Conservation (phyloP, 2,329 filamentous ascomycete species). For the Xylariaceae sp. region DNA sequence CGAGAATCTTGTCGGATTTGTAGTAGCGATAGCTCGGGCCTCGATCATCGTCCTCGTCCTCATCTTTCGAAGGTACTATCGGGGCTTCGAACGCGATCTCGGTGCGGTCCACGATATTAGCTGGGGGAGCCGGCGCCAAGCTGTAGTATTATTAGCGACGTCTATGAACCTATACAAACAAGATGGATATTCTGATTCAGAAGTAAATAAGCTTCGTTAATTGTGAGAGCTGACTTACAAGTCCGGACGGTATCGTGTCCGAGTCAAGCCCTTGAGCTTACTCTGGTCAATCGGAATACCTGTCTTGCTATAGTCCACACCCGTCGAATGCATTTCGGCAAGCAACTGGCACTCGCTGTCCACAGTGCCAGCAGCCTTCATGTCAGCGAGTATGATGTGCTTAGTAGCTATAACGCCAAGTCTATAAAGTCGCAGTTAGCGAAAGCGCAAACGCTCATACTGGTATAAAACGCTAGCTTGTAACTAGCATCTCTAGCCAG, state of each 20-base stretch:
- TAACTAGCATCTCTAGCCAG: too few species aligned
- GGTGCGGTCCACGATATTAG: slow-evolving; percentile 48
- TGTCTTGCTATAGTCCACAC: slow-evolving; percentile 77
- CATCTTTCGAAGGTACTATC: slow-evolving; percentile 36
- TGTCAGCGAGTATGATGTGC: slow-evolving; percentile 68
- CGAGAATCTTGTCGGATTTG: slow-evolving; percentile 67
- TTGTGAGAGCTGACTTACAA: slow-evolving; percentile 48
- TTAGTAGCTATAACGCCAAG: slow-evolving; percentile 59
- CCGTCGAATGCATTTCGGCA: slow-evolving; percentile 68
- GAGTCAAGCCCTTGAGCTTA: slow-evolving; percentile 44
- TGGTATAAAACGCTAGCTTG: too few species aligned
- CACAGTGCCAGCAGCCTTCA: slow-evolving; percentile 45
- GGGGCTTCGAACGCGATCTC: slow-evolving; percentile 44
- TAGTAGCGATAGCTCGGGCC: slow-evolving; percentile 61
- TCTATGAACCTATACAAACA: slow-evolving; percentile 8
- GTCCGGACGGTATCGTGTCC: slow-evolving; percentile 50
- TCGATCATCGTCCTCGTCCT: slow-evolving; percentile 52
- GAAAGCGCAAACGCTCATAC: not conserved
- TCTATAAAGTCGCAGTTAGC: slow-evolving; percentile 18
- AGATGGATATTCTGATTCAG: not conserved
- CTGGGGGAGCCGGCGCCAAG: slow-evolving; percentile 49
- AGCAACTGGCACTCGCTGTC: slow-evolving; percentile 52
- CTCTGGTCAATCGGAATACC: slow-evolving; percentile 60
- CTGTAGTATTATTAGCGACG: slow-evolving; percentile 31
- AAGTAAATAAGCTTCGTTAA: not conserved